Base-by-base conservation (phyloP, 2,329 filamentous ascomycete species). In the Metarhizium humberi region DNA sequence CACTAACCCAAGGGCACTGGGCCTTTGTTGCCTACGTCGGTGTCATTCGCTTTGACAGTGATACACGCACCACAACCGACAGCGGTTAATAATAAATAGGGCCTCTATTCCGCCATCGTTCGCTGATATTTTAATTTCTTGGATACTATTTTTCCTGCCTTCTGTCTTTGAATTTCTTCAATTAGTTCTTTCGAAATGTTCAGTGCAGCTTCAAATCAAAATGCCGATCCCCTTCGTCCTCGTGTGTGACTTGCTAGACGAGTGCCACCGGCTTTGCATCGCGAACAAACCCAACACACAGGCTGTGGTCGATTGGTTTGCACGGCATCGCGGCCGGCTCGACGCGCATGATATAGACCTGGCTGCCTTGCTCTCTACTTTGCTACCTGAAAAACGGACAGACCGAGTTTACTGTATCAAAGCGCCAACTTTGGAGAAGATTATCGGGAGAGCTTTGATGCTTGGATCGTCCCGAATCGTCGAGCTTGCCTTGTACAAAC, bases 351-450 rank as follows among this genome's bases (percentile, higher is more conserved):
- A 78, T 32, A 81, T 80, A 1, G 74, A 85, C 62, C 74, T 77
- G 1, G 73, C 81, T 1, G 86, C 88, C 2, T 71, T 96, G 1
- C 73, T 95, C 0, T 92, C 88, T 1, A 85, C 86, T 3, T 70
- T 96, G 0, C 78, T 95, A 0, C 90, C 91, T 0, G 85, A 91
- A 59, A 84, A 79, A 60, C 78, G 90, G 53, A 85, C 83, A 3
- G 90, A 95, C 65, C 81, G 90, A 32, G 87, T 92, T 2, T 95
- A 92, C 66, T 79, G 77, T 42, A 75, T 95, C 1, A 82, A 88
- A 63, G 73, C 81, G 6, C 66, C 72, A 8, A 76, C 73, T 0
- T 74, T 96, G 0, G 80, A 85, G 55, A 81, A 78, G 52, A 79
- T 89, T n/a, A 76, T 96, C 16, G 80, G 78, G 3, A 80, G 84